phyloP scores from a whole-genome alignment of 2,329 filamentous ascomycete genomes.

The Penicillium aurantiogriseum region DNA sequence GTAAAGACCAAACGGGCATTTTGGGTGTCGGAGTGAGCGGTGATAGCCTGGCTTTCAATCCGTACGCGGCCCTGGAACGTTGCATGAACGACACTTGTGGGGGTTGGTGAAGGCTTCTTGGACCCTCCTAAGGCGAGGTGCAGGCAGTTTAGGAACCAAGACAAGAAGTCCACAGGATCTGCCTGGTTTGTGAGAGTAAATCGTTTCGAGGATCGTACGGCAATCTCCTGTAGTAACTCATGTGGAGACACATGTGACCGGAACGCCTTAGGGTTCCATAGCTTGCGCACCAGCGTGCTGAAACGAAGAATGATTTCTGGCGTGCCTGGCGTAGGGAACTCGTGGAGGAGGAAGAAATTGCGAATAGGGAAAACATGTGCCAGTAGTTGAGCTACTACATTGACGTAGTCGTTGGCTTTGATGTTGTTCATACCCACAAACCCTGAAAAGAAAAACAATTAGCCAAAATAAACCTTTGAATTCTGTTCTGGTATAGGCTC shows the following conservation, averaged over 20 bases:
- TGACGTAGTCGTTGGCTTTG: conserved; percentile 98
- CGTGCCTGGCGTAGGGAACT: conserved; percentile 61
- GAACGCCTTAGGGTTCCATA: conserved; percentile 97
- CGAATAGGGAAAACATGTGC: conserved; percentile 85
- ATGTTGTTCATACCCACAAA: conserved; percentile 99
- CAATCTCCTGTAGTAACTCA: conserved; percentile 92
- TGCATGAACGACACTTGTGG: conserved; percentile 75
- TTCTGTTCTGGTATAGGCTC: background rate
- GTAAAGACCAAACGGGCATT: conserved; percentile 89
- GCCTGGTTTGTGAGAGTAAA: conserved; percentile 89
- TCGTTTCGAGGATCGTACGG: conserved; percentile 83
- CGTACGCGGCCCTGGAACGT: conserved; percentile 92
- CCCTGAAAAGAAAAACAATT: conserved; percentile 41
- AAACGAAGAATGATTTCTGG: conserved; percentile 86
- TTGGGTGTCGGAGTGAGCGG: conserved; percentile 76
- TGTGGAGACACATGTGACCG: conserved; percentile 96
- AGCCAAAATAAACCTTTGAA: background rate
- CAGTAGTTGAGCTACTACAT: conserved; percentile 87
- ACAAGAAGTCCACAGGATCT: conserved; percentile 93
- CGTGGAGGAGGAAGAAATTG: conserved; percentile 87
- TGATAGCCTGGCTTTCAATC: conserved; percentile 91
- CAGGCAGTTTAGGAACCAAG: conserved; percentile 96
- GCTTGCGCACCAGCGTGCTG: conserved; percentile 87
- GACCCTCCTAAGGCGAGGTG: conserved; percentile 88
- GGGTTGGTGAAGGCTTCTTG: conserved; percentile 70